phyloP scores from a whole-genome alignment of 805 yeast genomes.

The Zygosaccharomyces kombuchaensis region DNA sequence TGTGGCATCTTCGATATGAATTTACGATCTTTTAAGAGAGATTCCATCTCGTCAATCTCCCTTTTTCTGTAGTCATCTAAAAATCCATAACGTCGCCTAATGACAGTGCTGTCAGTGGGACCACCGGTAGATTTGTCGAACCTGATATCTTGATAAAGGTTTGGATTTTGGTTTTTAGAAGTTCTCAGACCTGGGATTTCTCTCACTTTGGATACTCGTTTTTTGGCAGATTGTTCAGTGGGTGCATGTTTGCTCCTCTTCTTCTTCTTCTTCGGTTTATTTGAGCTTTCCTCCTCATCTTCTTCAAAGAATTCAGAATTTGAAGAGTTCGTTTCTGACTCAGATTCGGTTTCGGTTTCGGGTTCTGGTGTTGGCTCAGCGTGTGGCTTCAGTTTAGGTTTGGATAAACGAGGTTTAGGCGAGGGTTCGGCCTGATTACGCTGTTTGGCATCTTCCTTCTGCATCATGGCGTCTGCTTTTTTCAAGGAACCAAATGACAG shows the following conservation, averaged over 20 bases:
- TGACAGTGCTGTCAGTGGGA: constrained; percentile 62
- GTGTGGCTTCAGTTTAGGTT: constrained; percentile 22
- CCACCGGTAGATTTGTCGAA: constrained; percentile 89
- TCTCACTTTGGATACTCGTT: constrained; percentile 63
- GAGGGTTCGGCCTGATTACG: constrained; percentile 3
- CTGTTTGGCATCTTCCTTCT: constrained; percentile 36
- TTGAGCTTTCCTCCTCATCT: constrained; percentile 22
- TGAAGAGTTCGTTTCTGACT: constrained; percentile 12
- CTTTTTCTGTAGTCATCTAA: constrained; percentile 77
- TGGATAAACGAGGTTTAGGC: not conserved
- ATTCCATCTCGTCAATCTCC: constrained; percentile 61
- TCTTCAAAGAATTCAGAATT: constrained; percentile 41
- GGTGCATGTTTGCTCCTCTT: constrained; percentile 82
- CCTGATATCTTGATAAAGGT: constrained; percentile 72
- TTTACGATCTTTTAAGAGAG: constrained; percentile 50
- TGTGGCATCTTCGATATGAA: constrained; percentile 40
- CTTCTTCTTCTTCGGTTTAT: constrained; percentile 11
- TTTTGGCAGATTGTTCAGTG: constrained; percentile 67
- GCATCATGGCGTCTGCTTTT: constrained; percentile 45
- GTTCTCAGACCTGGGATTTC: constrained; percentile 64
- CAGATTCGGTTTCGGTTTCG: constrained; percentile 15
- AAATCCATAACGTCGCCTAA: constrained; percentile 77
- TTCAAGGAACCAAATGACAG: constrained; percentile 65
- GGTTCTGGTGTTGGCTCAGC: constrained; percentile 17
- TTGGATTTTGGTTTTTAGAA: constrained; percentile 35